phyloP scores from a whole-genome alignment of 2,329 filamentous ascomycete genomes.

The Penicillium oxalicum region DNA sequence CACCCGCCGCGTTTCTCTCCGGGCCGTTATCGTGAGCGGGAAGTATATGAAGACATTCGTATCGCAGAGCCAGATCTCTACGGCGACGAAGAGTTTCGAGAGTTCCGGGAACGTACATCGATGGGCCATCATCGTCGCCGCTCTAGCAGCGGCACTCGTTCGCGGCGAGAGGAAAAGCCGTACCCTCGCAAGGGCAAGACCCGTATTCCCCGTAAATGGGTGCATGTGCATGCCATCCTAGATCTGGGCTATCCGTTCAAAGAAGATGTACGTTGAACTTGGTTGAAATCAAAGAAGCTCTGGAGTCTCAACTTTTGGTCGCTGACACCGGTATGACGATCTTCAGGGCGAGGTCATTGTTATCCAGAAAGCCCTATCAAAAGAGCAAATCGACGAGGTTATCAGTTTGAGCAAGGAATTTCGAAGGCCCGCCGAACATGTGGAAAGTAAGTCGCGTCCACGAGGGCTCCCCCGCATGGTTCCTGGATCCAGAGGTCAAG shows the following conservation, averaged over 20 bases:
- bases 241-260: slow-evolving; percentile 81
- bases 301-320: too few relatives aligned
- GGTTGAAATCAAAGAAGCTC: not conserved
- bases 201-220: slow-evolving; percentile 72
- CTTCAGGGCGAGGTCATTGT: slow-evolving; percentile 69
- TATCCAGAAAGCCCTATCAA: slow-evolving; percentile 76
- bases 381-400: slow-evolving; percentile 85
- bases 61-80: slow-evolving; percentile 63
- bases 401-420: slow-evolving; percentile 71
- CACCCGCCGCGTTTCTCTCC: slow-evolving; percentile 40
- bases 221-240: slow-evolving; percentile 72
- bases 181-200: slow-evolving; percentile 85
- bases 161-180: slow-evolving; percentile 34
- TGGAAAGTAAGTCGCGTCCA: slow-evolving; percentile 26
- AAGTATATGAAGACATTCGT: slow-evolving; percentile 60
- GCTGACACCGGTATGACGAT: not conserved
- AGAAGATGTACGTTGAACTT: slow-evolving; percentile 61
- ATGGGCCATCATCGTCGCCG: slow-evolving; percentile 44
- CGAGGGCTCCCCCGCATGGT: not conserved
- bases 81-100: slow-evolving; percentile 66
- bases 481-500: not conserved
- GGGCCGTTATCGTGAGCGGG: slow-evolving; percentile 53
- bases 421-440: slow-evolving; percentile 20
- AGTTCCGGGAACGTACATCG: slow-evolving; percentile 57
- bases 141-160: slow-evolving; percentile 35